Base-by-base conservation (phyloP, 129 eudicot genomes). In the Kitagawia praeruptora region DNA sequence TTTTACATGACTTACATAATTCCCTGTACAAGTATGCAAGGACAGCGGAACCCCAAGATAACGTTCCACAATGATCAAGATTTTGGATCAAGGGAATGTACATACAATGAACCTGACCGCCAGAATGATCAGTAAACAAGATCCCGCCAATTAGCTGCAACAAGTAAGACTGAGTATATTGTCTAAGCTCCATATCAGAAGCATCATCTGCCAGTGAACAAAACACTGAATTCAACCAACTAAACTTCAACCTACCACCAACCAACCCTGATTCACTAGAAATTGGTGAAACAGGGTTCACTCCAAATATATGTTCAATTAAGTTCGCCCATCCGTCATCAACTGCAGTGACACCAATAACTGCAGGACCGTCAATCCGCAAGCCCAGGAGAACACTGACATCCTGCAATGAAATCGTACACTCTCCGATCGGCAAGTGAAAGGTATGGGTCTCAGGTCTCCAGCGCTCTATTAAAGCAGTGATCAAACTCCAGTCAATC, bases 21-120 rank as follows among this genome's bases (percentile, higher is more conserved):
- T 63, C 70, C 6, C 70, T 63, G 15, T 63, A 63, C 37, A 63
- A 27, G 70, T n/a, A 63, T 25, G 37, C 14, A 63, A 63, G 37
- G 9, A 63, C 70, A 63, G 34, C 70, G 9, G 31, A n/a, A 63
- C 70, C 70, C 70, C 70, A 63, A 63, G 70, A 63, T n/a, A 63
- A n/a, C 3, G 15, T 63, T 27, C 37, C 37, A 4, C 70, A 63
- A 63, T 11, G 18, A 9, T n/a, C 19, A n/a, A 63, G 37, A 63
- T 63, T 38, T 8, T 27, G 14, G 31, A 63, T n/a, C 15, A 63
- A 34, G 31, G 16, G 70, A 25, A 63, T 63, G 37, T 63, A 63
- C 70, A 63, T 63, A 63, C 70, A 63, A 14, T 63, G 71, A 10
- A 64, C 39, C 39, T 64, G 71, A 13, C 71, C 19, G 6, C 71